Conservation (phyloP, 345 rosid species). For the Passiflora organensis region DNA sequence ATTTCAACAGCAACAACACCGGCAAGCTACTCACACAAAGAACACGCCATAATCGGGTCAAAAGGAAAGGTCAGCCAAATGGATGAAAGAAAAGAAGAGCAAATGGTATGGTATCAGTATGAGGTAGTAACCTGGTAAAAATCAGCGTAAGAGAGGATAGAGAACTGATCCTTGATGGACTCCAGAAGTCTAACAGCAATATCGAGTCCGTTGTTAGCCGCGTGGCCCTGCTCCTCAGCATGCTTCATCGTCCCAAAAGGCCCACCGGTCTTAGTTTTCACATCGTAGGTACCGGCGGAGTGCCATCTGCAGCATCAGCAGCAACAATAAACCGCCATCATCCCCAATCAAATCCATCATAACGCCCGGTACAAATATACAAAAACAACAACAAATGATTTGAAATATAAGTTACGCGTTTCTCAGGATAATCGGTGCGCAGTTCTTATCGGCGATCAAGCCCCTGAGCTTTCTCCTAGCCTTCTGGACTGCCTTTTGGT, state of each 20-base stretch:
- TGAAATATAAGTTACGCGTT: too few species aligned
- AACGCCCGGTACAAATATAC: too few species aligned
- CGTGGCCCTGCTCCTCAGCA: constrained; percentile 64
- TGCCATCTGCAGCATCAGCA: constrained; percentile 60
- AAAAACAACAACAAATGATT: too few species aligned
- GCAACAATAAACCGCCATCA: not conserved
- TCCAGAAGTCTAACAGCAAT: constrained; percentile 77
- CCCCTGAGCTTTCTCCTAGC: constrained; percentile 82
- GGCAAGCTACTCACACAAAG: constrained; percentile 48
- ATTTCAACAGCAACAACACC: constrained; percentile 92
- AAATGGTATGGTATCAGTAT: too few species aligned
- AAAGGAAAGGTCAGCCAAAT: not conserved
- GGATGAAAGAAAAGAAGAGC: not conserved
- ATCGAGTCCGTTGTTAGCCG: constrained; percentile 80
- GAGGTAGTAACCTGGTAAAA: constrained; percentile 66
- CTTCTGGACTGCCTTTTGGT: constrained; percentile 70
- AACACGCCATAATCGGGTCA: not conserved
- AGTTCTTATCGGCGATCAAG: constrained; percentile 80
- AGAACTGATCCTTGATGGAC: constrained; percentile 81
- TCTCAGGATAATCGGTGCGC: constrained; percentile 95
- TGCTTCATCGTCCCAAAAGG: constrained; percentile 87
- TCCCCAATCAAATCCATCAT: too few species aligned
- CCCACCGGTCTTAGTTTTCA: constrained; percentile 76
- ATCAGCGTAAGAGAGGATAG: constrained; percentile 60
- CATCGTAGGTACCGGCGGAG: constrained; percentile 91